Evolutionary conservation across 1,139 yeast species (phyloP), one percentile per base, ranked within the genome.

Genomic region (Kluyveromyces sp.): DNA sequence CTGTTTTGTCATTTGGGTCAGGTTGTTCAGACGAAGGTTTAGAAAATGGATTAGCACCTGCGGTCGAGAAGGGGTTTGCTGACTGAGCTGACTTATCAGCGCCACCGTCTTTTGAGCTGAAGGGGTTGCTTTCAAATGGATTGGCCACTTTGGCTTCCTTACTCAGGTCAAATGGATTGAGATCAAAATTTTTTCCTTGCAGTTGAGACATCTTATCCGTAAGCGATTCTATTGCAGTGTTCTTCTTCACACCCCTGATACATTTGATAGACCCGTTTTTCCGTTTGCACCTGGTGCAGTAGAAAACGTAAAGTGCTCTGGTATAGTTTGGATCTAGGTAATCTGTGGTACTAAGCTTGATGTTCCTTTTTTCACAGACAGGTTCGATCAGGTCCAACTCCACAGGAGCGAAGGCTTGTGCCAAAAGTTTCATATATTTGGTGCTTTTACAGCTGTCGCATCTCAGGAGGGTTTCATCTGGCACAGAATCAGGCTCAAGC

Each of bases 341-440:
- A 9, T 44, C 41, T 41, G 50, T 42, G 33, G 52, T 50, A 11
- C 42, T 33, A 2, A 50, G 18, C 17, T 45, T 48, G 2, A 45
- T 20, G 18, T 46, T 44, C 13, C 31, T 17, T 42, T 53, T 59
- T 16, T 38, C 25, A 25, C 46, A 39, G 7, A 57, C 41, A 4
- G 49, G 52, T 18, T 50, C 51, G 29, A 58, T 51, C 41, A 54
- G 60, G 16, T 55, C 63, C 15, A 43, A 46, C 25, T 79, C 85
- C 39, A 86, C 62, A 1, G 94, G 94, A 1, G 95, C 83, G 63
- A 74, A 82, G 1, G 92, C 83, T 61, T 92, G 97, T 2, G 81
- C 65, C 33, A 88, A 67, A 41, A 89, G 65, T 7, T 85, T 78
- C 82, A 87, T 70, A 28, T 71, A 66, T 11, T 67, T 62, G 0